phyloP scores from a whole-genome alignment of 257 asterid species.

The Plantago ovata region DNA sequence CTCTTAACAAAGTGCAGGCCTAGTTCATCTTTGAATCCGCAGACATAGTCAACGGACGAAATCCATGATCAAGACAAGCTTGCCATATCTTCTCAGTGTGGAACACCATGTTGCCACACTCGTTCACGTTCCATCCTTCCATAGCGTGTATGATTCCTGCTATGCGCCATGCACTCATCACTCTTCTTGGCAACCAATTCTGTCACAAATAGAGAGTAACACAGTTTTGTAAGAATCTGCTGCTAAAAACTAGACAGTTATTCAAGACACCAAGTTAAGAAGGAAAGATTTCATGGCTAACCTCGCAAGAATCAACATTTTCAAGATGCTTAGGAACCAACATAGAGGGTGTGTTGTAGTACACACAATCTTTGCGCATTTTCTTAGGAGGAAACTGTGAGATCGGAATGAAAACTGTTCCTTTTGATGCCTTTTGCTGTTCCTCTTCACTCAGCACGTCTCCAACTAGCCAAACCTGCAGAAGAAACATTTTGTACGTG shows the following conservation, averaged over 20 bases:
- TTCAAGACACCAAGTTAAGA: too few relatives aligned
- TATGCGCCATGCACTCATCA: slow-evolving; percentile 30
- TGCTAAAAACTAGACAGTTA: neutral
- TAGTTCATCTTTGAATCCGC: slow-evolving; percentile 4
- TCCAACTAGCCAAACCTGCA: slow-evolving; percentile 39
- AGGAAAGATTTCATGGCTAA: too few relatives aligned
- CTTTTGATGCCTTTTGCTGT: slow-evolving; percentile 33
- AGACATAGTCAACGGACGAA: slow-evolving; percentile 10
- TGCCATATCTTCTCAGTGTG: slow-evolving; percentile 23
- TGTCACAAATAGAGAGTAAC: neutral
- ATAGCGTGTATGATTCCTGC: slow-evolving; percentile 29
- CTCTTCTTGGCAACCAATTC: slow-evolving; percentile 32
- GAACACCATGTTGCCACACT: slow-evolving; percentile 21
- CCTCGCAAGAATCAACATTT: slow-evolving; percentile 46
- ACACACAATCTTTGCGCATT: slow-evolving; percentile 30
- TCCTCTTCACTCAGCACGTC: slow-evolving; percentile 30
- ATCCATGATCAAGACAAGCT: slow-evolving; percentile 25
- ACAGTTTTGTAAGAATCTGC: too few relatives aligned
- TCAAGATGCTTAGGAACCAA: slow-evolving; percentile 32
- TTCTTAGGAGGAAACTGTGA: slow-evolving; percentile 41
- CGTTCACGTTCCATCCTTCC: slow-evolving; percentile 27
- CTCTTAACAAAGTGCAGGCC: too few relatives aligned
- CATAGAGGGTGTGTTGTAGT: slow-evolving; percentile 40
- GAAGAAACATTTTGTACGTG: neutral
- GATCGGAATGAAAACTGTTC: slow-evolving; percentile 36